Base-by-base conservation (phyloP, 768 basidiomycete genomes). In the Lyophyllum semitale region DNA sequence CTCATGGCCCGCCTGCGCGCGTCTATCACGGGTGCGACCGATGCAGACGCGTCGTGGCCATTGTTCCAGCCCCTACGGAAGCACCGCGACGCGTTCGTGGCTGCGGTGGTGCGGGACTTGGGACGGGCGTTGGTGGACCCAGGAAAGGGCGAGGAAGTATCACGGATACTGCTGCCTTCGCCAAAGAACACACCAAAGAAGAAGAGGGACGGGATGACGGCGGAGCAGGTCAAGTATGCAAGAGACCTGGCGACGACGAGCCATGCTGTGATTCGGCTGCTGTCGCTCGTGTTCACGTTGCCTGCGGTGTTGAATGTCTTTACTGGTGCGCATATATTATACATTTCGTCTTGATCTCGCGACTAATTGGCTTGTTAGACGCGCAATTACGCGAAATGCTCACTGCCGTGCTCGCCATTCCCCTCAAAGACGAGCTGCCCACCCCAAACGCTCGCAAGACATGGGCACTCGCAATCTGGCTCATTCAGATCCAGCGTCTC, bases 371-470 rank as follows among this genome's bases (percentile, higher is more conserved):
- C 17, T 35, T 43, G 63, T 15, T 59, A 91, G 90, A 85, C 50
- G 68, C 65, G 23, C 82, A 91, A 56, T 76, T 91, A 4, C 68
- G 75, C 18, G 72, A 73, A 27, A 81, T 94, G 53, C 67, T 93
- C 30, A 81, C 83, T 1, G 77, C 79, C 11, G 75, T 89, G 8
- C 73, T 93, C 8, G 83, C 86, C 7, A 91, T 94, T 56, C 91
- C 91, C 2, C 73, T 91, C 20, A 81, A 88, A 0, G 73, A 79
- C 4, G 74, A 80, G 25, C 70, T 94, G 0, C 92, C 91, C 2
- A 92, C 91, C 5, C 88, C 88, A 5, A 93, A 93, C 65, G 82
- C 89, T 11, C 84, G 92, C n/a, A 94, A 94, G 68, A 93, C 92
- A 1, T 91, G 82, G 54, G 89, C 89, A 1, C 70, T 93, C 23